Evolutionary conservation across 805 yeast genomes (phyloP).

Genomic region (Metschnikowia proteae): DNA sequence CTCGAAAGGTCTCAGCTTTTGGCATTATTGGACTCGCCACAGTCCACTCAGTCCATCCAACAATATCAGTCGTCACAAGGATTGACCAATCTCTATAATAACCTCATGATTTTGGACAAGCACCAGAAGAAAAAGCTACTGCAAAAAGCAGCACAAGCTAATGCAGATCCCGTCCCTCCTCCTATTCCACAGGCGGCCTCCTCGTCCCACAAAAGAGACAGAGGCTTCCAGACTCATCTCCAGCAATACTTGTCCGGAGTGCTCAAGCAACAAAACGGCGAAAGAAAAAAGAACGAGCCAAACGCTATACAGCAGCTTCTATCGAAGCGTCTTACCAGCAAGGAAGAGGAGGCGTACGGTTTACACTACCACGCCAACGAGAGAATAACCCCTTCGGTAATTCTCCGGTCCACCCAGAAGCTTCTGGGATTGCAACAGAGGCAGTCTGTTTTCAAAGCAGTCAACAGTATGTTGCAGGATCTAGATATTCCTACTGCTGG

Average conservation of each 20-base stretch:
- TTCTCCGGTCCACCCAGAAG: conserved; percentile 62
- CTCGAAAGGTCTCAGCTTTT: conserved; percentile 76
- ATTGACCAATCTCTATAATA: conserved; percentile 76
- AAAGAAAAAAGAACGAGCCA: conserved; percentile 30
- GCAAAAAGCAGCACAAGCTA: conserved; percentile 29
- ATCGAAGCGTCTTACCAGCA: conserved; percentile 56
- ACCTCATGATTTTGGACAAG: conserved; percentile 68
- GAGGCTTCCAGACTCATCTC: conserved; percentile 42
- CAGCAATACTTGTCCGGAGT: conserved; percentile 40
- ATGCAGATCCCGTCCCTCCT: conserved; percentile 51
- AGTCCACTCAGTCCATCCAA: conserved; percentile 64
- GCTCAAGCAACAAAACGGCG: conserved; percentile 30
- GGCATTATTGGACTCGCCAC: conserved; percentile 83
- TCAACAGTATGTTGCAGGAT: conserved; percentile 67
- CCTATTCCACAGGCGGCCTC: conserved; percentile 52
- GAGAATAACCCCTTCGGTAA: conserved; percentile 74
- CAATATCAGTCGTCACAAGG: conserved; percentile 86
- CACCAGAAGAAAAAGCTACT: conserved; percentile 50
- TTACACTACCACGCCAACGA: conserved; percentile 69
- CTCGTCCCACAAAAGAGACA: conserved; percentile 41
- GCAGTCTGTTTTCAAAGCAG: conserved; percentile 73
- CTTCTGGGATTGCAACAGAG: conserved; percentile 49
- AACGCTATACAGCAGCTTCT: conserved; percentile 42
- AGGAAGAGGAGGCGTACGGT: conserved; percentile 85
- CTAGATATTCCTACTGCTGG: conserved; percentile 64